Percentiles rank a stretch among this genome's conserved stretches.
Evolutionary conservation across 192 early-diverging fungal genomes (phyloP).

Genomic region (Linnemannia hyalina): DNA sequence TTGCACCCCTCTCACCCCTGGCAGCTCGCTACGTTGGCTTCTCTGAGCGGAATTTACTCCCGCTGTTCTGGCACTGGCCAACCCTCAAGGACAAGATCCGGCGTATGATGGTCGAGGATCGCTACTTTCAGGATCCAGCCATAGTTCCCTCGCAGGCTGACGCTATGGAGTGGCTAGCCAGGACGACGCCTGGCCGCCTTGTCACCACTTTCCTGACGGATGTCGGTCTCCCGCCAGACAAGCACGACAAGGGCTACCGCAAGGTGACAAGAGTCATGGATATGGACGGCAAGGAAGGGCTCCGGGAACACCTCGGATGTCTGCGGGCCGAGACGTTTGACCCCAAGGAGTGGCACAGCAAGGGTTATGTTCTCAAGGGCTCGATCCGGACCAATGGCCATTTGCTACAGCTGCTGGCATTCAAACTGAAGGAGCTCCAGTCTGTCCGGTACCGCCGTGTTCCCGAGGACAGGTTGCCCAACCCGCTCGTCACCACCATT

Average conservation of each 20-base stretch:
- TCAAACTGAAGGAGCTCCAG: neutral
- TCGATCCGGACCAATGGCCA: slow-evolving; percentile 1
- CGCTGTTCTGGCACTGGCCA: slow-evolving; percentile 8
- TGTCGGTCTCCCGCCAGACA: neutral
- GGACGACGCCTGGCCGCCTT: neutral
- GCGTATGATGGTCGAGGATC: slow-evolving; percentile 13
- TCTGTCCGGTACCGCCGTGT: slow-evolving; percentile 6
- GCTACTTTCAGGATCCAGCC: slow-evolving; percentile 11
- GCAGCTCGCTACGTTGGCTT: slow-evolving; percentile 5
- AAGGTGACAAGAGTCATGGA: neutral
- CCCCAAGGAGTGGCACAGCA: slow-evolving; percentile 1
- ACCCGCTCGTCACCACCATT: slow-evolving; percentile 17
- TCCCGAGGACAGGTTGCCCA: slow-evolving; percentile 3
- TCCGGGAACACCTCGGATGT: neutral
- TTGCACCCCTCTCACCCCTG: slow-evolving; percentile 10
- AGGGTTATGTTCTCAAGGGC: slow-evolving; percentile 5
- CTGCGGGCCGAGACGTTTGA: slow-evolving; percentile 16
- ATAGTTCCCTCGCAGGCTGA: neutral
- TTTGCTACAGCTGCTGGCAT: neutral
- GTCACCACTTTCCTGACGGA: slow-evolving; percentile 9
- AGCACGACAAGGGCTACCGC: slow-evolving; percentile 8
- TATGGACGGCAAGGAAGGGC: slow-evolving; percentile 13
- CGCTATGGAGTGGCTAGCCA: neutral
- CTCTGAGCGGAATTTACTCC: slow-evolving; percentile 11
- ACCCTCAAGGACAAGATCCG: slow-evolving; percentile 9